Conservation (phyloP, 345 rosid genomes). For the Carallia brachiata region DNA sequence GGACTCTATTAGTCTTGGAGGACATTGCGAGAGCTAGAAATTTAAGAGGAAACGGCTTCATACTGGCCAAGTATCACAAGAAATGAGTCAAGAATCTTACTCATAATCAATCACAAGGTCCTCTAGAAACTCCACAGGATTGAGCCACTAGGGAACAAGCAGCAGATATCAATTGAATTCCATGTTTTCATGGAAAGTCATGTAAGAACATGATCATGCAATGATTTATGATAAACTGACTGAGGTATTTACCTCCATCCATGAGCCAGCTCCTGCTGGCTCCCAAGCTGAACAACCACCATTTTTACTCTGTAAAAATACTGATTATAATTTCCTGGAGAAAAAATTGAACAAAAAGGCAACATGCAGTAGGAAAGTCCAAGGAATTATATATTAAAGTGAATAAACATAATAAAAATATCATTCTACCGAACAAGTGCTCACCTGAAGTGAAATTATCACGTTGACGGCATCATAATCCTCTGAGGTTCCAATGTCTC, state of each 20-base stretch:
- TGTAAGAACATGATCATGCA: background rate
- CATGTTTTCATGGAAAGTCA: background rate
- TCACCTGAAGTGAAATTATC: slow-evolving; percentile 41
- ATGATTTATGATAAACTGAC: background rate
- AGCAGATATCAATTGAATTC: background rate
- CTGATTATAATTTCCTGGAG: too few relatives aligned
- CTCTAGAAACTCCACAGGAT: slow-evolving; percentile 26
- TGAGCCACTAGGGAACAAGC: slow-evolving; percentile 8
- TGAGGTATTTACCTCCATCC: slow-evolving; percentile 27
- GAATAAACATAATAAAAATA: background rate
- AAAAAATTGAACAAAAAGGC: background rate
- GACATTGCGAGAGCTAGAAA: background rate
- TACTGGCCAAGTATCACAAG: background rate
- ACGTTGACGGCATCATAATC: slow-evolving; percentile 37
- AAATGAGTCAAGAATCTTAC: slow-evolving; percentile 11
- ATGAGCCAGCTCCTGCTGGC: slow-evolving; percentile 16
- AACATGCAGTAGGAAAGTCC: background rate
- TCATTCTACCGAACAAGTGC: background rate
- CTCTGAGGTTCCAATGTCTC: slow-evolving; percentile 28
- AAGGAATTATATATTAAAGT: background rate
- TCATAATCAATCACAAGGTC: slow-evolving; percentile 20
- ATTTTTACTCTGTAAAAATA: slow-evolving; percentile 30
- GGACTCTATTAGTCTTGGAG: background rate
- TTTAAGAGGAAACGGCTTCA: background rate
- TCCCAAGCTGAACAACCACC: slow-evolving; percentile 50